Evolutionary conservation across 176 grass and related monocot genomes (phyloP).

Genomic region (Oryza australiensis): DNA sequence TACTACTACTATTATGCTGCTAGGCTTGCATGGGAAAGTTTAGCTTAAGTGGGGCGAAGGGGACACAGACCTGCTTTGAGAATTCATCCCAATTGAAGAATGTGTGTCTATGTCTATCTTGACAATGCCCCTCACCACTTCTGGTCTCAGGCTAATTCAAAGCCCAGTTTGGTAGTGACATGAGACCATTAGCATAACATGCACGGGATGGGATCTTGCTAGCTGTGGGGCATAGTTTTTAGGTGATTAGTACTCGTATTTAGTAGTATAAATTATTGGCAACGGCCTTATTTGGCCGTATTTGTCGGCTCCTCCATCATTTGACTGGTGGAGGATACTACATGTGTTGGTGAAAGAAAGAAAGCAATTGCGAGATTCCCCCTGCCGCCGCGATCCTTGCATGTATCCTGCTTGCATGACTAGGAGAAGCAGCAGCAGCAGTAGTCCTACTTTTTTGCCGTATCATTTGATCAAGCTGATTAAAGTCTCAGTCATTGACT

Average conservation of each 20-base stretch:
- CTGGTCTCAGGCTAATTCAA: conserved; percentile 2
- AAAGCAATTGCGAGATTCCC: conserved; percentile 48
- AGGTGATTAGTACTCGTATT: conserved; percentile 28
- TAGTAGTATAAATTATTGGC: conserved; percentile 10
- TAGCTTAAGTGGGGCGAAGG: conserved; percentile 21
- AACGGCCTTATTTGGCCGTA: conserved; percentile 47
- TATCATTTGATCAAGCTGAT: conserved; percentile 30
- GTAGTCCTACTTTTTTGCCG: not conserved
- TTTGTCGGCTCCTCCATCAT: conserved; percentile 46
- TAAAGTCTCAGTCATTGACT: conserved; percentile 38
- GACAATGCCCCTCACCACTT: not conserved
- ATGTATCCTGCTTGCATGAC: conserved; percentile 29
- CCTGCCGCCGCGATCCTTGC: conserved; percentile 51
- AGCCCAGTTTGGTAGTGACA: conserved; percentile 13
- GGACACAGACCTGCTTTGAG: conserved; percentile 16
- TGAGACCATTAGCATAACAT: not conserved
- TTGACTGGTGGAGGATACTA: conserved; percentile 34
- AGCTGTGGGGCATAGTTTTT: conserved; percentile 13
- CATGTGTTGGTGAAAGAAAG: conserved; percentile 44
- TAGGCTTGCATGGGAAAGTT: conserved; percentile 19
- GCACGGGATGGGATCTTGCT: conserved; percentile 30
- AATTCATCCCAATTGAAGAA: conserved; percentile 21
- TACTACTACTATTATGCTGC: not conserved
- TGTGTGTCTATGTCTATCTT: conserved; percentile 30
- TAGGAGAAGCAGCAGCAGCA: conserved; percentile 34